phyloP scores from a whole-genome alignment of 345 rosid genomes.

The Rhodamnia argentea region DNA sequence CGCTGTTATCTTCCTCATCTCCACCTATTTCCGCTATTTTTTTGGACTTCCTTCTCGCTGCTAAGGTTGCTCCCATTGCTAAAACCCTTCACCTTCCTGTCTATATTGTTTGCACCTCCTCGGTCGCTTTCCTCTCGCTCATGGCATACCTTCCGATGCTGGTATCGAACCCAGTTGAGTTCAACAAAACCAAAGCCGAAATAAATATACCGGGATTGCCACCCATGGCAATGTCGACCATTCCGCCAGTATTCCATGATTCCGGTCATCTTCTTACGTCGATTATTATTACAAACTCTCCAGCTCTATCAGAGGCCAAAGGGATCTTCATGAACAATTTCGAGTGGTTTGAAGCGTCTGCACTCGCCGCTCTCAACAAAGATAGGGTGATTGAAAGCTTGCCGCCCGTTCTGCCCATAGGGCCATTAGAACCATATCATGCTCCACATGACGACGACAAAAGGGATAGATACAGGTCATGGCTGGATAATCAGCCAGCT shows the following conservation, averaged over 20 bases:
- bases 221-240: constrained; percentile 19
- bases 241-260: constrained; percentile 14
- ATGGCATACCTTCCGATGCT: background rate
- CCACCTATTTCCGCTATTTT: constrained; percentile 15
- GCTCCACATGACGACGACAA: background rate
- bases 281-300: background rate
- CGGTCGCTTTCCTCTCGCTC: constrained; percentile 12
- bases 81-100: constrained; percentile 8
- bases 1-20: constrained; percentile 11
- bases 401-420: constrained; percentile 15
- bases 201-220: background rate
- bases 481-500: constrained; percentile 26
- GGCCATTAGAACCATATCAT: constrained; percentile 18
- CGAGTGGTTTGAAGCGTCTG: constrained; percentile 15
- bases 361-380: constrained; percentile 5
- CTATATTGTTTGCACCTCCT: constrained; percentile 15
- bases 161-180: background rate
- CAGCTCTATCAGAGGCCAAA: background rate
- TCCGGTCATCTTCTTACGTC: constrained; percentile 1
- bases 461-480: background rate
- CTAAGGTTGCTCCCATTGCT: constrained; percentile 7
- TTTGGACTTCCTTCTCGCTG: constrained; percentile 9
- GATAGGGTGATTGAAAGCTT: background rate
- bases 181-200: background rate
- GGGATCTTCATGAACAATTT: constrained; percentile 29